phyloP scores from a whole-genome alignment of 2,329 filamentous ascomycete genomes.

The Alternaria triticina region DNA sequence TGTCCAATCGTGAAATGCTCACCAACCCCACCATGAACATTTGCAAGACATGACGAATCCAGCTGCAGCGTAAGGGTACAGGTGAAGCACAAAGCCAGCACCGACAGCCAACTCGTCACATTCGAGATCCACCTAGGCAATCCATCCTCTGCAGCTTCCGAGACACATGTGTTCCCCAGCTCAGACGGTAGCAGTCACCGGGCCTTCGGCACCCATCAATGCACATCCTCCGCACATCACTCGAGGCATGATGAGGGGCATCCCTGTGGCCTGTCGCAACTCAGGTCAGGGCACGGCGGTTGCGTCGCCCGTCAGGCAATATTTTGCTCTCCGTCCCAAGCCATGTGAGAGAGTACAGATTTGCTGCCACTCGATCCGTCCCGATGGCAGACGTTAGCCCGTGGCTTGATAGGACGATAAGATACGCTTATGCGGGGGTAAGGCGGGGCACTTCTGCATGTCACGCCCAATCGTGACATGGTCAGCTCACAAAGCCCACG shows the following conservation, averaged over 20 bases:
- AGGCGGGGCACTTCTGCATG: constrained; percentile 30
- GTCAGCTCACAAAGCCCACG: constrained; percentile 2
- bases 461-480: constrained; percentile 15
- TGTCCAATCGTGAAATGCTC: constrained; percentile 31
- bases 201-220: neutral
- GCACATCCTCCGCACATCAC: constrained; percentile 17
- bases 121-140: constrained; percentile 1
- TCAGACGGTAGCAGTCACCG: constrained; percentile 7
- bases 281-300: constrained; percentile 27
- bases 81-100: neutral
- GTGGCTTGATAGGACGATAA: constrained; percentile 34
- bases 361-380: constrained; percentile 38
- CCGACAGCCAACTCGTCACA: constrained; percentile 1
- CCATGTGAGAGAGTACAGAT: constrained; percentile 11
- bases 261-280: constrained; percentile 8
- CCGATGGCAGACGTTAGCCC: constrained; percentile 36
- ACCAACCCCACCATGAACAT: constrained; percentile 19
- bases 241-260: constrained; percentile 1
- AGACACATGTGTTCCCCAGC: constrained; percentile 4
- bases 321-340: constrained; percentile 9
- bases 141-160: constrained; percentile 1
- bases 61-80: neutral
- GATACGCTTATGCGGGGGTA: constrained; percentile 37
- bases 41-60: constrained; percentile 37
- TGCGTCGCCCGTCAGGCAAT: constrained; percentile 38